Evolutionary conservation across 1,284 basidiomycete genomes (phyloP), one percentile per base, ranked within the genome.

Genomic region (Phellopilus nigrolimitatus): DNA sequence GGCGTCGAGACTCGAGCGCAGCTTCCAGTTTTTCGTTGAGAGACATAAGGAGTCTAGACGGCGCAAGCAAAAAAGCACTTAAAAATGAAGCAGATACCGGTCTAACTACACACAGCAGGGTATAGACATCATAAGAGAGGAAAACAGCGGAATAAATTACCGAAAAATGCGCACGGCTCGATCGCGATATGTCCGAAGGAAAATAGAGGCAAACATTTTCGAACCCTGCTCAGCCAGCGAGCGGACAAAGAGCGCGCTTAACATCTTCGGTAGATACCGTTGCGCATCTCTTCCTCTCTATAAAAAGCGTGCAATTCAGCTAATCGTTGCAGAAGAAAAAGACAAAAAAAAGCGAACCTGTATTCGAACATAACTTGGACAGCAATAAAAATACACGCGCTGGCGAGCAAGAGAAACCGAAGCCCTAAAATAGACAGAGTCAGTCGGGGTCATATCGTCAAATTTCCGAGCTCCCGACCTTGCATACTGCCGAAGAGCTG

Each of bases 291-390:
- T 56, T 76, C 74, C 58, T 74, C 74, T 42, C 74, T 74, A 57
- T 38, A 37, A 27, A 36, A 17, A 40, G 27, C 39, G 17, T 30
- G 36, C 27, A 21, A 43, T 43, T 68, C 64, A 59, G n/a, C 7
- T 74, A 73, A 57, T 74, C 74, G 37, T 74, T 78, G 48, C 15
- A 55, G 39, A 34, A 38, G 12, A 39, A 21, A 36, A 53, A 19
- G 47, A 13, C 54, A 37, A 28, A 37, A 13, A 44, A 21, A 42
- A 53, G n/a, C 8, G 38, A 54, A 82, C 82, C 92, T 72, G 66
- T 97, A 97, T 64, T 97, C 94, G 56, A 97, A 93, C 95, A 98
- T 97, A 43, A 97, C 68, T 65, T 98, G 95, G 0, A 84, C 83
- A 1, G 77, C 91, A 15, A 93, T 75, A 62, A 94, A 98, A 25